These are phyloP conservation scores for Nakazawaea siamensis DNA, from an alignment of 805 yeast genomes.

Conservation along the genomic window DNA sequence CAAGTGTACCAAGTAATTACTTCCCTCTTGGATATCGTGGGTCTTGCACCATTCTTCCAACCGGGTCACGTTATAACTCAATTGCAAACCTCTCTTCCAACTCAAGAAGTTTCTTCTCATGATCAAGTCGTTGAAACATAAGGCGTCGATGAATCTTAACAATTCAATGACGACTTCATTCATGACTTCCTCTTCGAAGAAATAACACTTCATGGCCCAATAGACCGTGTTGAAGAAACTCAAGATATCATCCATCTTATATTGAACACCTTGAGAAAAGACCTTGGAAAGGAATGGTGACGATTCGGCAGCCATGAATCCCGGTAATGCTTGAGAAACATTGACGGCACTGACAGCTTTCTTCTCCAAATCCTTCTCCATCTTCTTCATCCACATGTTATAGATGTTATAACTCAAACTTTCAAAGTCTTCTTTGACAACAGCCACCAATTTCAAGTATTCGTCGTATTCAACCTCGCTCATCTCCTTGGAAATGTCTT, in stretches of 20 bases:
- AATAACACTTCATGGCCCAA: slow-evolving; percentile 89
- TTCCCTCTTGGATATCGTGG: slow-evolving; percentile 83
- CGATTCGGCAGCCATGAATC: slow-evolving; percentile 83
- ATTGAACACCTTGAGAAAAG: slow-evolving; percentile 61
- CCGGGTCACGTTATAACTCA: slow-evolving; percentile 92
- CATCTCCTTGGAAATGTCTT: slow-evolving; percentile 72
- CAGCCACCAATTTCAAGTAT: slow-evolving; percentile 80
- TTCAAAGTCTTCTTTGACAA: slow-evolving; percentile 90
- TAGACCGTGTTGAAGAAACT: slow-evolving; percentile 83
- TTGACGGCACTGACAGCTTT: slow-evolving; percentile 94
- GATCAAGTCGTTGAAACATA: slow-evolving; percentile 89
- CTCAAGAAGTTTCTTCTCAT: slow-evolving; percentile 92
- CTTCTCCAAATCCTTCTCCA: slow-evolving; percentile 84
- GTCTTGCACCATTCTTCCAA: slow-evolving; percentile 98
- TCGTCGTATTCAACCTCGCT: slow-evolving; percentile 85
- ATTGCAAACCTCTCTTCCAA: slow-evolving; percentile 97
- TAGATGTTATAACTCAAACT: slow-evolving; percentile 88
- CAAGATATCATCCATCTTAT: slow-evolving; percentile 91
- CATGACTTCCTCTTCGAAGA: slow-evolving; percentile 77
- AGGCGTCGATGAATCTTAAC: slow-evolving; percentile 80
- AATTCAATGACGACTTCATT: slow-evolving; percentile 79
- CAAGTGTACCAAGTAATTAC: slow-evolving; percentile 75
- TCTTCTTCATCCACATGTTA: slow-evolving; percentile 94
- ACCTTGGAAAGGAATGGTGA: slow-evolving; percentile 77
- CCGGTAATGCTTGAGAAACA: slow-evolving; percentile 90